Conservation (phyloP, 2,329 filamentous ascomycete genomes). For the Apiospora saccharicola region DNA sequence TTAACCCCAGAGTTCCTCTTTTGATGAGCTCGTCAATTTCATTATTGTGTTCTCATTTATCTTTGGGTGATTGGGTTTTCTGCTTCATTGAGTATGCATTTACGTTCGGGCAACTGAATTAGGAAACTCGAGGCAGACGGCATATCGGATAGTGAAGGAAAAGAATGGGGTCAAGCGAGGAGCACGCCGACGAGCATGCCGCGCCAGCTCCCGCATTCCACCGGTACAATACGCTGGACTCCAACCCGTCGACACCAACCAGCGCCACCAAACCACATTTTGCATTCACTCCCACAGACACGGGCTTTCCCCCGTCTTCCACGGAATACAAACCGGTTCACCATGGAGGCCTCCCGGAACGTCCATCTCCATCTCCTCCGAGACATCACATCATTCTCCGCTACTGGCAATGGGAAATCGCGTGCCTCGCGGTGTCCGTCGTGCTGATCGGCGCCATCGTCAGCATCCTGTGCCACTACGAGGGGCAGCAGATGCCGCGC, state of each 20-base stretch:
- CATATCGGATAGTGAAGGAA: background rate
- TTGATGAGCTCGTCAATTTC: background rate
- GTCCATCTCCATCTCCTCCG: background rate
- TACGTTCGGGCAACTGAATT: background rate
- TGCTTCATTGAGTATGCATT: background rate
- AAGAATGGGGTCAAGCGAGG: background rate
- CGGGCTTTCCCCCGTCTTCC: background rate
- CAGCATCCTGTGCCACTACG: slow-evolving; percentile 27
- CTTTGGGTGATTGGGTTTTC: background rate
- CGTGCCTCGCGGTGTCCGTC: slow-evolving; percentile 28
- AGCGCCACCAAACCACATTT: background rate
- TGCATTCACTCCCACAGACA: background rate
- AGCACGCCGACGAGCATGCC: background rate
- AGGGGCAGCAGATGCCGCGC: slow-evolving; percentile 29
- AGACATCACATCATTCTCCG: slow-evolving; percentile 27
- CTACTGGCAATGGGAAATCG: slow-evolving; percentile 32
- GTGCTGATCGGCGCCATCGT: slow-evolving; percentile 30
- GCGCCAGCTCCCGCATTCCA: background rate
- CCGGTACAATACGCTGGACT: background rate
- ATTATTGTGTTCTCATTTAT: background rate
- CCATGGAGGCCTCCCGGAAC: background rate
- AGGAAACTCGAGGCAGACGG: background rate
- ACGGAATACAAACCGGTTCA: background rate
- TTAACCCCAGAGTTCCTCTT: no score
- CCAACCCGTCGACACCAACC: background rate